Evolutionary conservation across 192 early-diverging fungal species (phyloP), one percentile per base, ranked within the genome.

Genomic region (Linnemannia schmuckeri): DNA sequence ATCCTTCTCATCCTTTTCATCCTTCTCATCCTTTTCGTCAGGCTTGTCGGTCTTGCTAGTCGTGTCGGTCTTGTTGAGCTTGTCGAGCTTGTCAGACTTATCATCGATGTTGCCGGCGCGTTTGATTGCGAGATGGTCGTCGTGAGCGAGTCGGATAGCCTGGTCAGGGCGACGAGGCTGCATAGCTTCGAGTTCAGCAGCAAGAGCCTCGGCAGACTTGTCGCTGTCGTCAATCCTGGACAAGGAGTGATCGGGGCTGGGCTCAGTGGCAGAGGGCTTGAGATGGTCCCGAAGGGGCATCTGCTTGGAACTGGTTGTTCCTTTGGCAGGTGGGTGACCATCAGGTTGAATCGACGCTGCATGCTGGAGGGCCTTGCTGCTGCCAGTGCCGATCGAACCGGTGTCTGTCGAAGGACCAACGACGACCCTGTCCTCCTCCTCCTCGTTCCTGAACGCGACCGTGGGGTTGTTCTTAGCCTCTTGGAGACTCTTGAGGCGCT

Each of bases 121-220:
- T n/a, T 46, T 73, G 6, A 10, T 6, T 1, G 15, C 20, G 41
- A 46, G 41, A 0, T 46, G 22, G 72, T 30, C 24, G 20, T 44
- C 42, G 44, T 73, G 72, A 17, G 52, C 27, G 33, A 57, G 41
- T 44, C n/a, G 66, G 17, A 30, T 44, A 33, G 6, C 17, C 10
- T 73, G 55, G 37, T 61, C 38, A 6, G 42, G 12, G n/a, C 47
- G 75, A 49, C 74, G 47, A 9, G 75, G 40, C 46, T 80, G 47
- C 52, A 77, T 77, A 22, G 38, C 46, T 35, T 83, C 82, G 2
- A 83, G 54, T 33, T 72, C 66, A 6, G 72, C 82, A 4, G 82
- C 82, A 24, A 79, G 54, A 30, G 27, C 68, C 35, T 79, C 82
- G 0, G 73, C 38, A 54, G 40, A 42, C 40, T 75, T 73, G 20